Base-by-base conservation (phyloP, 768 basidiomycete genomes). In the Cyclocybe aegerita region DNA sequence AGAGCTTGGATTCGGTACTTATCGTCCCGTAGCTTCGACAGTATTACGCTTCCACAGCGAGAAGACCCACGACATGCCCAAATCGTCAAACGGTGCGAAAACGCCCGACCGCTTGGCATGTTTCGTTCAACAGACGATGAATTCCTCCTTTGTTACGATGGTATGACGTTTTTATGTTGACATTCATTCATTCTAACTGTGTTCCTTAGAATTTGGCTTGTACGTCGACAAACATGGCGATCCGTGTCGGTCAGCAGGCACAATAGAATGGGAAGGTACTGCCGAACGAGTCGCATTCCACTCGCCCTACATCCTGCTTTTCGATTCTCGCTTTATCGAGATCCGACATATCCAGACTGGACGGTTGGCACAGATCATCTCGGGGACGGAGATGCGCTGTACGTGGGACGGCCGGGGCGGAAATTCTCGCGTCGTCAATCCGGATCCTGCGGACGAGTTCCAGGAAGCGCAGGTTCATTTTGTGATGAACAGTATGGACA, bases 181-280 rank as follows among this genome's bases (percentile, higher is more conserved):
- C 4, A 30, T 46, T 11, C 43, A 12, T 4, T 11, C 9, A 11
- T 34, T 6, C 34, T 38, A 32, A 40, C 44, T 49, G 43, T 52
- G n/a, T 40, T 35, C 37, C 10, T 32, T 59, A 93, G 92, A 95
- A 68, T 97, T 98, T 56, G 96, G 95, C 9, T 75, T 98, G 38
- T 98, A 93, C 61, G 93, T 98, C 40, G 87, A 96, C 68, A 88
- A 93, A 43, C 93, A 96, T 54, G 96, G 96, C 35, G 87, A 89
- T 46, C 93, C 92, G 1, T 90, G 85, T 62, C 85, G 91, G 17
- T 67, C 76, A 1, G 73, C 79, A 15, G 82, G 81, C 34, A 84
- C 88, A 1, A 90, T 98, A 46, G 96, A 99, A 65, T 99, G 94
- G 93, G 96, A 99, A 68, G 93, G 79, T 30, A 88, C 86, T 0